A percentile compares a stretch with the other conserved stretches of the same genome.
Conservation (phyloP, 352 stramenopile genomes). For the Peronospora belbahrii region DNA sequence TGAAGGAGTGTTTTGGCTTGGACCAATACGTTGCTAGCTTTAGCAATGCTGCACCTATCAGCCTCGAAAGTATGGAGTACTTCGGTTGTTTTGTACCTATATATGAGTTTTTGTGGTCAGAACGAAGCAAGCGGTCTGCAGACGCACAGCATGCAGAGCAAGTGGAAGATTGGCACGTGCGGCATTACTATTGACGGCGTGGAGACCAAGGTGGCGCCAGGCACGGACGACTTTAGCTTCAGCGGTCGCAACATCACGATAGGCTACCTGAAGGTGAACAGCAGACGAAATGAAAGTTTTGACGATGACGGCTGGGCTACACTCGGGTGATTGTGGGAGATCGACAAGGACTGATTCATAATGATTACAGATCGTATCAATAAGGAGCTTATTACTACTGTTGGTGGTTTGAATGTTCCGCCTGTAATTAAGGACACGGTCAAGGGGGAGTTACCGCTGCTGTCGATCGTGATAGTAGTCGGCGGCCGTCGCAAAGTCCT, state of each 20-base stretch:
- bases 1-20: constrained; percentile 87
- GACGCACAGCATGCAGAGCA: constrained; percentile 60
- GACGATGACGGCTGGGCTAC: constrained; percentile 90
- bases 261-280: constrained; percentile 81
- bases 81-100: constrained; percentile 92
- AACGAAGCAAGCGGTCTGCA: constrained; percentile 86
- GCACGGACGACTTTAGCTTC: constrained; percentile 70
- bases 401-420: constrained; percentile 93
- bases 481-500: constrained; percentile 92
- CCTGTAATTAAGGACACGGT: constrained; percentile 89
- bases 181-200: constrained; percentile 70
- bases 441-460: constrained; percentile 77
- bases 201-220: constrained; percentile 45
- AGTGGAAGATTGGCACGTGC: constrained; percentile 87
- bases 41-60: constrained; percentile 87
- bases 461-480: constrained; percentile 91
- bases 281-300: constrained; percentile 84
- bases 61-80: constrained; percentile 90
- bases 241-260: constrained; percentile 86
- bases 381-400: constrained; percentile 94
- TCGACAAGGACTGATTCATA: constrained; percentile 89
- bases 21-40: constrained; percentile 79
- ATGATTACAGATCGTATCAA: constrained; percentile 93
- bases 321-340: constrained; percentile 90
- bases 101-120: constrained; percentile 91